Base-by-base conservation (phyloP, 2,329 filamentous ascomycete genomes). In the Fusarium hainanense region DNA sequence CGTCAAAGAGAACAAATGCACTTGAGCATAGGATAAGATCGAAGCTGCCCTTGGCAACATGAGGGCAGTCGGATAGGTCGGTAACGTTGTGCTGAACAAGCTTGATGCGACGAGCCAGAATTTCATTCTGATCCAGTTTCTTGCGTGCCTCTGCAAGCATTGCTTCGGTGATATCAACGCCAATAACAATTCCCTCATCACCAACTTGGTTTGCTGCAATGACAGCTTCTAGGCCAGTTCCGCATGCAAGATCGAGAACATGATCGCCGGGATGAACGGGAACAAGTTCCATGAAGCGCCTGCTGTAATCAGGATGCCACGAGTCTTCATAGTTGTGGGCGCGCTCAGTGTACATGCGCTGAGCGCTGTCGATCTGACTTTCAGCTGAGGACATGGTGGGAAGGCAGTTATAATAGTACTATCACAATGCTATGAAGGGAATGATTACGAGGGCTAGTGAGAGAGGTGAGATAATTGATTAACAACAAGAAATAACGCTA, bases 1-100 rank as follows among this genome's bases (percentile, higher is more conserved):
- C 48, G 21, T 72, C 62, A 14, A 80, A 71, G 7, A 80, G 73
- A 10, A 79, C 75, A 47, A 80, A 79, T 3, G 77, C 77, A 58
- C 68, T 79, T 16, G 74, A 79, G 67, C 78, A 80, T n/a, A 80
- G 48, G 4, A 79, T 67, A 16, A 72, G 58, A 40, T 80, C 77
- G 34, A 79, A 80, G 11, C 48, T 68, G 12, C 54, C 66, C n/a
- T 67, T 70, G 4, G 62, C 44, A 9, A 77, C 51, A 18, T 67
- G 68, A 21, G 57, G 54, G 11, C 73, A 64, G 4, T 52, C 58
- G 3, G 54, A 51, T 32, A 81, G 63, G n/a, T 75, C 32, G 21
- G 74, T 75, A 18, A 74, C 75, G 50, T 77, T 76, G 23, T 78
- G 74, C 18, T 66, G 68, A 10, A 78, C 28, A 9, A 79, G 66